These are phyloP conservation scores for Dichotomopilus funicola DNA, from an alignment of 2,329 filamentous ascomycete species.

Conservation along the genomic window DNA sequence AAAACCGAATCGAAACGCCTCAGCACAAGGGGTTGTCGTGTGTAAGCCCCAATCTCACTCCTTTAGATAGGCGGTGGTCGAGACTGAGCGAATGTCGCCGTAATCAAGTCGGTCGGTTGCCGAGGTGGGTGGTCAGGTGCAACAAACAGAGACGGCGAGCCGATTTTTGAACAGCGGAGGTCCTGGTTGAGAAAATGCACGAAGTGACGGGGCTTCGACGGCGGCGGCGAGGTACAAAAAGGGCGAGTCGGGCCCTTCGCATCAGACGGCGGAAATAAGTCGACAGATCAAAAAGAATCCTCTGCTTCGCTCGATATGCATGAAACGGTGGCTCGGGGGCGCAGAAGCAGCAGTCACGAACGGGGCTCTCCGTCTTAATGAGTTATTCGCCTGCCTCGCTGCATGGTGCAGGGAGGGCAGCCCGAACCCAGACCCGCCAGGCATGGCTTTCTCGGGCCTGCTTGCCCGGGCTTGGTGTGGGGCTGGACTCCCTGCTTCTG, in stretches of 20 bases:
- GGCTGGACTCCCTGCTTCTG: too few relatives aligned
- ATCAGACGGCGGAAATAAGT: background rate
- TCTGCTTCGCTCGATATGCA: background rate
- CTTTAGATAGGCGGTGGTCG: too few relatives aligned
- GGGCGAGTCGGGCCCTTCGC: background rate
- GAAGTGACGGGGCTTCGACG: too few relatives aligned
- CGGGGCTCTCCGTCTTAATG: background rate
- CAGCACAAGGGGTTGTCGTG: too few relatives aligned
- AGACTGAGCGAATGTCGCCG: too few relatives aligned
- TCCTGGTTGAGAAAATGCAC: too few relatives aligned
- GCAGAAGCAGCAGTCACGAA: background rate
- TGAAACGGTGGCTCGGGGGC: conserved; percentile 2
- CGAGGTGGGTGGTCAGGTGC: too few relatives aligned
- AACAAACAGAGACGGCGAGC: too few relatives aligned
- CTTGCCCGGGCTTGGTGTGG: background rate
- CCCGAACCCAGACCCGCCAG: conserved; percentile 4
- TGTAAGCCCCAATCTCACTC: too few relatives aligned
- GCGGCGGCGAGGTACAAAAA: background rate
- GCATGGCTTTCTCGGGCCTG: background rate
- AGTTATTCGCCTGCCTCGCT: background rate
- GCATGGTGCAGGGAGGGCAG: background rate
- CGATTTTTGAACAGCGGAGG: too few relatives aligned
- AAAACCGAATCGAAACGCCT: too few relatives aligned
- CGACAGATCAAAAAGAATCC: background rate
- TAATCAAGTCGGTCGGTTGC: too few relatives aligned